Evolutionary conservation across 768 basidiomycete species (phyloP), one percentile per base, ranked within the genome.

Genomic region (Lactifluus subvellereus): DNA sequence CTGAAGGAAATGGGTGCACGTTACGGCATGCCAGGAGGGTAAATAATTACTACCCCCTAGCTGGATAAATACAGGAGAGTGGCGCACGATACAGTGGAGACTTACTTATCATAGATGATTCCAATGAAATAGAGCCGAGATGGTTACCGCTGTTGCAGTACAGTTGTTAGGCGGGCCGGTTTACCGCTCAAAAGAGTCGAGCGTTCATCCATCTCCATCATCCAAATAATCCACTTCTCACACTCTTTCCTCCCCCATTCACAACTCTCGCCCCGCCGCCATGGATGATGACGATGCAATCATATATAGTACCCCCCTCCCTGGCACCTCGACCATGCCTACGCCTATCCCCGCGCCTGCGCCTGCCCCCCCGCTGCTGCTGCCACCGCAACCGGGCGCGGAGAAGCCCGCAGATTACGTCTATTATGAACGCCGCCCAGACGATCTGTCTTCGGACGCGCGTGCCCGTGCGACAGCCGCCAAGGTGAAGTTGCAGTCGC

Each of bases 401-500:
- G 70, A 72, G 54, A 80, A 81, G 69, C 76, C 77, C 27, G 71
- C 77, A 74, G 94, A 95, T 81, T 95, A 98, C 78, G 93, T 97
- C 57, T 92, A 91, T 76, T 99, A 98, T 73, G 87, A 95, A 68
- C 83, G 96, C 65, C 87, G 82, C 49, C 82, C 88, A 3, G 74
- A 79, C 54, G 83, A 83, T 42, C 91, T 96, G 74, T 89, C 90
- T 6, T 87, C 90, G 54, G 85, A 89, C 62, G 87, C 91, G 20
- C 73, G 87, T 67, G 87, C 91, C 47, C 87, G 88, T 67, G 91
- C 92, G 11, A 95, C 94, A 73, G 85, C 84, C 37, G 94, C 95
- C 2, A 94, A 96, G 73, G 80, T 98, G 75, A 97, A 96, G 76
- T 81, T 98, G 54, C 94, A 98, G 75, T 87, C 94, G 71, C 96